A percentile compares a stretch with the other conserved stretches of the same genome.
Evolutionary conservation across 2,329 filamentous ascomycete genomes (phyloP).

Genomic region (Aureobasidium sp.): DNA sequence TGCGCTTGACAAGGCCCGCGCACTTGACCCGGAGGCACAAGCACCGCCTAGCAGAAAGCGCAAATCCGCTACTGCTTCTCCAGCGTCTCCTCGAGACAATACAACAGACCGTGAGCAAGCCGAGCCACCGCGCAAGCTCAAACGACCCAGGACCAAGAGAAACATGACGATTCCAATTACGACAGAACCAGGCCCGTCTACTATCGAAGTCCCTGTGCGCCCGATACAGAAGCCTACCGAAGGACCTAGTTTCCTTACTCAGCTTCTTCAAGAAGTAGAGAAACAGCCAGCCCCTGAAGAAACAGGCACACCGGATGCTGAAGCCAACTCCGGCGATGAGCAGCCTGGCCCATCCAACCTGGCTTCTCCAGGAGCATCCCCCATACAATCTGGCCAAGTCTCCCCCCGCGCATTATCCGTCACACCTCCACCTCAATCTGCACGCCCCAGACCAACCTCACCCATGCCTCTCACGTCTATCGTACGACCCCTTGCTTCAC

Average conservation of each 20-base stretch:
- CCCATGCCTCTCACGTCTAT: conserved; percentile 62
- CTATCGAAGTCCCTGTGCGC: conserved; percentile 22
- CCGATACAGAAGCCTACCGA: not conserved
- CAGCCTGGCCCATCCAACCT: conserved; percentile 33
- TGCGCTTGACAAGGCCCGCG: conserved; percentile 76
- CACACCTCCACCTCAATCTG: conserved; percentile 59
- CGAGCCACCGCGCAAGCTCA: conserved; percentile 73
- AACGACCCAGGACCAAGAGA: conserved; percentile 75
- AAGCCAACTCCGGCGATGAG: conserved; percentile 26
- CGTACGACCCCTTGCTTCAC: conserved; percentile 54
- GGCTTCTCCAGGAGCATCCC: conserved; percentile 62
- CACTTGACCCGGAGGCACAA: conserved; percentile 49
- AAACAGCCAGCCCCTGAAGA: conserved; percentile 39
- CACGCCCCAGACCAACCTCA: conserved; percentile 55
- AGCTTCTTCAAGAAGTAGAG: conserved; percentile 82
- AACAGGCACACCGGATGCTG: conserved; percentile 25
- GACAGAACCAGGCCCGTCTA: conserved; percentile 27
- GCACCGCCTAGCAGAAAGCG: conserved; percentile 55
- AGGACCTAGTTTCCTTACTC: conserved; percentile 73
- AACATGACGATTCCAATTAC: conserved; percentile 41
- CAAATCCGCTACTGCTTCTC: conserved; percentile 69
- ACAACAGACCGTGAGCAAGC: conserved; percentile 32
- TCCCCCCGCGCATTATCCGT: conserved; percentile 61
- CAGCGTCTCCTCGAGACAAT: conserved; percentile 49
- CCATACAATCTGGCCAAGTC: conserved; percentile 56